Base-by-base conservation (phyloP, 1,284 basidiomycete species). In the Apiotrichum domesticum region DNA sequence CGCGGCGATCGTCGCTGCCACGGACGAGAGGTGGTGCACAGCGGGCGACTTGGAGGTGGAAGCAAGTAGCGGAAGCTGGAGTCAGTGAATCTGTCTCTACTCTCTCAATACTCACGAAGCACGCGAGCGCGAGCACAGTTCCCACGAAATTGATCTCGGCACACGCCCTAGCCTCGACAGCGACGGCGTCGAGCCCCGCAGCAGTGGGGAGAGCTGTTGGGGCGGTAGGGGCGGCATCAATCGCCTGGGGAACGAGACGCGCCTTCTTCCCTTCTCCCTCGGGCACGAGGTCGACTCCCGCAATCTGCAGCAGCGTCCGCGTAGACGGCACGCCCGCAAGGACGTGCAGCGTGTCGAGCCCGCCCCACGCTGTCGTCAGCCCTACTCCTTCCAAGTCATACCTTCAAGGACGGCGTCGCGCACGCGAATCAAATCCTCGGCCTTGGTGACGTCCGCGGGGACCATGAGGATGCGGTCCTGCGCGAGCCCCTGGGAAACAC, bases 321-420 rank as follows among this genome's bases (percentile, higher is more conserved):
- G 92, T 80, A 2, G 90, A 86, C 1, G 89, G 90, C 0, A 93
- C 88, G 5, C 93, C 93, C 6, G 92, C 91, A 53, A 85, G 83
- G 54, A 96, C 84, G 46, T 92, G 79, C 4, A 95, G 70, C 0
- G 92, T 96, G 70, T 96, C 92, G 3, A 95, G 64, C 11, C 90
- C 88, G 4, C 77, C 78, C 87, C 90, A 90, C 57, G 80, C 90
- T 92, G 55, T 3, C 37, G 21, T 21, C 21, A 21, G 3, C 6
- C 1, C 11, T 11, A 11, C 41, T 14, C 41, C 9, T 42, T 42
- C 10, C 14, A 8, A 14, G 3, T 75, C 82, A 55, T 58, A 88
- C 89, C 81, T 64, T 78, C 74, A 55, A 83, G 77, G 37, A 92
- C 58, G 1, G 74, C 68, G 10, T 81, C 79, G 51, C 88, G 77